Evolutionary conservation across 768 basidiomycete species (phyloP), one percentile per base, ranked within the genome.

Genomic region (Lentinula sp.): DNA sequence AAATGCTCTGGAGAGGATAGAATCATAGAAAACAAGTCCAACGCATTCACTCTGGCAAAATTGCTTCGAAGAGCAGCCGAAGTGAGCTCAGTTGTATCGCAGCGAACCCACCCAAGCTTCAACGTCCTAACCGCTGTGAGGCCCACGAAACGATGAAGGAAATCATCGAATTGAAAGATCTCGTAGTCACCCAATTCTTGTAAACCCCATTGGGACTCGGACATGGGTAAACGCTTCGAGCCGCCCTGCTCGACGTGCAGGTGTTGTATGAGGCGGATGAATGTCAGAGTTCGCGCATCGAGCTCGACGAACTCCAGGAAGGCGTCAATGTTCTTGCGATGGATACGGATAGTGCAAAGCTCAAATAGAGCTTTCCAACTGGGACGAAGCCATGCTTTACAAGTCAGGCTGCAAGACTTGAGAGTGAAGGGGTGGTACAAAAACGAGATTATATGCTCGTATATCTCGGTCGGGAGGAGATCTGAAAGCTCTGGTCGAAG

Each of bases 81-180:
- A 15, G 55, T 56, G 2, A 43, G 5, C 9, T 10, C 21, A 32
- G 18, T 56, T 3, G 55, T 56, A 32, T 56, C 55, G 23, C 39
- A 28, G 13, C 55, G 55, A 16, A 56, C 28, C 55, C 55, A 56
- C 5, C 55, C 55, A 56, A 56, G 55, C 23, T 43, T 56, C 15
- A 56, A n/a, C 3, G 10, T 28, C 16, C 42, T 21, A 8, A 43
- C 23, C 28, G 55, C n/a, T 7, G 28, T 23, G 6, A 56, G 40
- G 13, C 55, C 55, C 1, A 31, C n/a, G 5, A 56, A 45, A 6
- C 21, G 40, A 56, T 21, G 55, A 28, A 56, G 55, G 16, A 42
- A 56, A 16, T 56, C 55, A 18, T 56, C 55, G 40, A 42, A 56
- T 28, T 43, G 55, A 8, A 56, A 56, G 13, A 43, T 40, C 28